Evolutionary conservation across 352 stramenopile genomes (phyloP), one percentile per base, ranked within the genome.

Genomic region (Phytophthora aleatoria): DNA sequence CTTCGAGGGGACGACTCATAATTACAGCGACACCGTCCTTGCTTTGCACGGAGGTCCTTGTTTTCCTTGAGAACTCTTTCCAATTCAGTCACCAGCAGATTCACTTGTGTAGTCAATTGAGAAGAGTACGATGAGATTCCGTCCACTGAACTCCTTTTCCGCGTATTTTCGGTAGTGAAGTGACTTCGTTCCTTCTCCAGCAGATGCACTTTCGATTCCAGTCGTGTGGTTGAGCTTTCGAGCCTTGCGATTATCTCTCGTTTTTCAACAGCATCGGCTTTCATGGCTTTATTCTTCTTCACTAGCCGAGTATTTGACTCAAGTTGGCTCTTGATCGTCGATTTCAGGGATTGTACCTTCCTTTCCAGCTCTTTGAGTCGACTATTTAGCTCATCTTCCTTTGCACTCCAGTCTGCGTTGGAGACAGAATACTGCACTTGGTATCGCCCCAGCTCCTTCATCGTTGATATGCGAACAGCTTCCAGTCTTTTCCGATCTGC

Each of bases 111-210:
- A 59, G 53, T 79, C 11, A 89, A 38, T 31, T 85, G 71, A 8
- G 67, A 61, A 9, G 71, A 77, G 24, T 77, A 71, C 1, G 69
- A 58, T 3, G 60, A 67, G 5, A 70, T 53, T 33, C 72, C 67
- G 26, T 66, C 63, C n/a, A 79, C 71, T 1, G 35, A 39, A 35
- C 73, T 65, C 35, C 72, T 64, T 36, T 77, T 79, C 13, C 57
- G 55, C 42, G 78, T 63, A 24, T 83, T 73, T 50, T 83, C 61
- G 2, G 36, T 62, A 10, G 62, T 68, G 36, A 73, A 69, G 26
- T 87, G 77, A 43, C 54, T 60, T 0, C 74, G 76, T 47, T 89
- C 78, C 39, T 76, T 81, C 48, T 89, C 78, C 6, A 87, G 63
- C n/a, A 82, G 31, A 8, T 72, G 8, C 11, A 85, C 55, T 45